phyloP scores from a whole-genome alignment of 2,329 filamentous ascomycete genomes.

The Parascedosporium putredinis region DNA sequence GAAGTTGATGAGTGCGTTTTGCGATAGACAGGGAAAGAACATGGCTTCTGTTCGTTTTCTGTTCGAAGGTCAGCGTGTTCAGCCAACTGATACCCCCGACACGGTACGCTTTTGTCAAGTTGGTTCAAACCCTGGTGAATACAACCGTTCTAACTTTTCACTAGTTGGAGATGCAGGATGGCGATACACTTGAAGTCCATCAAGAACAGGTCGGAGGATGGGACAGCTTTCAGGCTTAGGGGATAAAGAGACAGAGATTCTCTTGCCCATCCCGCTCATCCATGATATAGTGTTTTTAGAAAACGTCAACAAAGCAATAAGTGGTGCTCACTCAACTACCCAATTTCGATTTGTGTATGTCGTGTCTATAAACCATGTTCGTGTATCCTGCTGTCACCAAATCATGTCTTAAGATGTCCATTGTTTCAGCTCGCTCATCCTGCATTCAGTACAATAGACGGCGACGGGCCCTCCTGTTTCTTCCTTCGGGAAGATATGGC shows the following conservation, averaged over 20 bases:
- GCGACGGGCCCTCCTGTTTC: slow-evolving; percentile 35
- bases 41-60: slow-evolving; percentile 79
- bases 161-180: slow-evolving; percentile 93
- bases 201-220: slow-evolving; percentile 90
- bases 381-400: too few relatives aligned
- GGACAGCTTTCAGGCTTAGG: not conserved
- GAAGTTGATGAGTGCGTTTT: slow-evolving; percentile 98
- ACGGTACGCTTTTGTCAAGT: slow-evolving; percentile 51
- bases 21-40: slow-evolving; percentile 88
- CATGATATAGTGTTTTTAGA: too few relatives aligned
- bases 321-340: too few relatives aligned
- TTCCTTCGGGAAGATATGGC: slow-evolving; percentile 53
- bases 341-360: too few relatives aligned
- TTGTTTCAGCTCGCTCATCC: slow-evolving; percentile 48
- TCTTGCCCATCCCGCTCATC: too few relatives aligned
- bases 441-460: slow-evolving; percentile 52
- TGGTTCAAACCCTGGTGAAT: too few relatives aligned
- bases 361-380: too few relatives aligned
- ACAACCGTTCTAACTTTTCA: slow-evolving; percentile 1
- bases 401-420: slow-evolving; percentile 18
- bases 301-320: too few relatives aligned
- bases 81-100: slow-evolving; percentile 81
- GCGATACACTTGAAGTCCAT: slow-evolving; percentile 92
- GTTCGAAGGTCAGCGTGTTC: slow-evolving; percentile 90
- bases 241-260: too few relatives aligned